Percentiles rank a stretch among this genome's conserved stretches.
Evolutionary conservation across 2,329 filamentous ascomycete genomes (phyloP).

Genomic region (Pseudophaeomoniella oleicola): DNA sequence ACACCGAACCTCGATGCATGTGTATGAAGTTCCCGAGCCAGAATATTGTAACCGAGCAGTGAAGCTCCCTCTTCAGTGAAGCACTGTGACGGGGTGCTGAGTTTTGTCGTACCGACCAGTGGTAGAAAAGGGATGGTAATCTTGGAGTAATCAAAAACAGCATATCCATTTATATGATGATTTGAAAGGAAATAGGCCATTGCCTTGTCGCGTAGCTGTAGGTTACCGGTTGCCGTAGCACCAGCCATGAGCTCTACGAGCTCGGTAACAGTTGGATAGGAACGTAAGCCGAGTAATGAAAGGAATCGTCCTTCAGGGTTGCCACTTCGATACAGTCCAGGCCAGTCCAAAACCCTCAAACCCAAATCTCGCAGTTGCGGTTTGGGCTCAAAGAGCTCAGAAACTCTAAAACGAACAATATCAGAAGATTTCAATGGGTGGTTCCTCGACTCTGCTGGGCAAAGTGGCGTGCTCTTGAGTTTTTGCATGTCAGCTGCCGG

Average conservation of each 20-base stretch:
- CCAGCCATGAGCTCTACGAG: slow-evolving; percentile 66
- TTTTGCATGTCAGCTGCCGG: slow-evolving; percentile 66
- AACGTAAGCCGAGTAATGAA: slow-evolving; percentile 54
- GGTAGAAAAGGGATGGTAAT: slow-evolving; percentile 54
- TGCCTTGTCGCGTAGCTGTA: slow-evolving; percentile 47
- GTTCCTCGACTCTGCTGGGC: slow-evolving; percentile 53
- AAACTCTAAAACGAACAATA: slow-evolving; percentile 51
- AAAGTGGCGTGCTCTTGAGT: slow-evolving; percentile 64
- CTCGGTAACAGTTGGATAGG: slow-evolving; percentile 56
- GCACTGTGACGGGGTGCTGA: slow-evolving; percentile 62
- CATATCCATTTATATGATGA: slow-evolving; percentile 65
- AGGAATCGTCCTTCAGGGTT: slow-evolving; percentile 66
- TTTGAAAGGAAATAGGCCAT: slow-evolving; percentile 74
- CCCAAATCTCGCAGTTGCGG: slow-evolving; percentile 53
- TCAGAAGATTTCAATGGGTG: slow-evolving; percentile 38
- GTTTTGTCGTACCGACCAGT: slow-evolving; percentile 46
- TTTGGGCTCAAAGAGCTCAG: slow-evolving; percentile 69
- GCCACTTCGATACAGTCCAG: slow-evolving; percentile 49
- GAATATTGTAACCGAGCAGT: slow-evolving; percentile 65
- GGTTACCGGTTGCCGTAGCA: slow-evolving; percentile 35
- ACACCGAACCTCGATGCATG: slow-evolving; percentile 84
- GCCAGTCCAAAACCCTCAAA: slow-evolving; percentile 72
- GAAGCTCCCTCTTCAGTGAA: slow-evolving; percentile 68
- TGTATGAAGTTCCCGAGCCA: slow-evolving; percentile 59
- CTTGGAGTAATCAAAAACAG: slow-evolving; percentile 41